Conservation (phyloP, 805 yeast genomes). For the Saccharomycopsis olivae region DNA sequence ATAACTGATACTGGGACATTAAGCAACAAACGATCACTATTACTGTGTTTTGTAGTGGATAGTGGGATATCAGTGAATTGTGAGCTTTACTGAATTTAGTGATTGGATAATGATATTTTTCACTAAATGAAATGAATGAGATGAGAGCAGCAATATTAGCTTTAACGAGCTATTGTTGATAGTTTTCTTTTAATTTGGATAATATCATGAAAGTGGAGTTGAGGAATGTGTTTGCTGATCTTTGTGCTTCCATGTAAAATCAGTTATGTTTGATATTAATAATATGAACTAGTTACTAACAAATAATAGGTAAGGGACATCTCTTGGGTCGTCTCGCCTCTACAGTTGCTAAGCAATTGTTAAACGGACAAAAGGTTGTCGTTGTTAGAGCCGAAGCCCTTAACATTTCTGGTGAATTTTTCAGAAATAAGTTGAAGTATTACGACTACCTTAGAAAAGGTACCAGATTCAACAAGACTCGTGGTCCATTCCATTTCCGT, state of each 20-base stretch:
- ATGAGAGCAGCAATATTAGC: background rate
- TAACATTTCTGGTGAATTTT: slow-evolving; percentile 99
- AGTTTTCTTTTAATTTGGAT: background rate
- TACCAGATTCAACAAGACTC: slow-evolving; percentile 95
- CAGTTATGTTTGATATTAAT: background rate
- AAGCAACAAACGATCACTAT: too few relatives aligned
- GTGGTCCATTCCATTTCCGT: slow-evolving; percentile 99
- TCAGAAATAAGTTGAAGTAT: slow-evolving; percentile 99
- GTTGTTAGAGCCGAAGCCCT: slow-evolving; percentile 96
- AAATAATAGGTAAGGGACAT: slow-evolving; percentile 79
- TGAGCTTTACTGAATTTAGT: too few relatives aligned
- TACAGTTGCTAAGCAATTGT: slow-evolving; percentile 94
- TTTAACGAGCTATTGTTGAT: background rate
- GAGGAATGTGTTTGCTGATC: background rate
- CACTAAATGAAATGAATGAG: background rate
- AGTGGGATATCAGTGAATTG: too few relatives aligned
- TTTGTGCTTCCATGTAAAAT: background rate
- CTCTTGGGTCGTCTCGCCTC: slow-evolving; percentile 99
- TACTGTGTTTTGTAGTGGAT: too few relatives aligned
- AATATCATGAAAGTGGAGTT: background rate
- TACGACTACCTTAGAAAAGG: slow-evolving; percentile 99
- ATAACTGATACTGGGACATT: background rate
- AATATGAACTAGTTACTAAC: background rate
- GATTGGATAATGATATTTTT: background rate
- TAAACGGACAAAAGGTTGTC: slow-evolving; percentile 96